These are phyloP conservation scores for Scedosporium aurantiacum DNA, from an alignment of 2,329 filamentous ascomycete species.

Conservation along the genomic window DNA sequence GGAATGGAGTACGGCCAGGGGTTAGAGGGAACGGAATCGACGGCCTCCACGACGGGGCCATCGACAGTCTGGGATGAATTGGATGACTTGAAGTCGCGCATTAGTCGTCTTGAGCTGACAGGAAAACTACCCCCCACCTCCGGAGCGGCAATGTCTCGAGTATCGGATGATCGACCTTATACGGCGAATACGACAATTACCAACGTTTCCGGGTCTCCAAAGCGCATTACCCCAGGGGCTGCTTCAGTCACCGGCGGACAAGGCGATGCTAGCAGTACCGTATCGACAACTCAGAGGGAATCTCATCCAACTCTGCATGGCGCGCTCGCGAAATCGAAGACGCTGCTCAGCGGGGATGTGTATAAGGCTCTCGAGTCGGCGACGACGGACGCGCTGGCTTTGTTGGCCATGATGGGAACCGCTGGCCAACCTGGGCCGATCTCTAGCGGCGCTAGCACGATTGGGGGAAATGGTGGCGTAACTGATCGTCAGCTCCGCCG, in stretches of 20 bases:
- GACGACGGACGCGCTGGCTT: constrained; percentile 66
- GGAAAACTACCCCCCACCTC: constrained; percentile 79
- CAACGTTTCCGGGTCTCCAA: constrained; percentile 78
- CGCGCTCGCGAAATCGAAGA: constrained; percentile 68
- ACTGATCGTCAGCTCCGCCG: constrained; percentile 78
- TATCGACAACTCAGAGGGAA: constrained; percentile 35
- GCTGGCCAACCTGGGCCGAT: constrained; percentile 58
- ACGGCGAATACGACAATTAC: constrained; percentile 89
- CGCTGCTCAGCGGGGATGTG: constrained; percentile 56
- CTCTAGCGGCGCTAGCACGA: constrained; percentile 53
- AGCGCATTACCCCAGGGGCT: constrained; percentile 33
- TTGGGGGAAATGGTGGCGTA: constrained; percentile 41
- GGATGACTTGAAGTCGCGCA: constrained; percentile 87
- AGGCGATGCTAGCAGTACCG: constrained; percentile 30
- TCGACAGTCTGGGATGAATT: constrained; percentile 97
- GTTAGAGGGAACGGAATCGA: constrained; percentile 70
- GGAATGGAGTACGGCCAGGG: constrained; percentile 24
- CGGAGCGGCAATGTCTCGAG: constrained; percentile 63
- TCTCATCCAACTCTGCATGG: constrained; percentile 69
- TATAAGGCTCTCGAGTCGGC: constrained; percentile 72
- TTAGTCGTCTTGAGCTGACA: constrained; percentile 79
- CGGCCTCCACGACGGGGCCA: constrained; percentile 74
- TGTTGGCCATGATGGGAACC: constrained; percentile 68
- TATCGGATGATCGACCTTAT: constrained; percentile 69
- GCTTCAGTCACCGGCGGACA: constrained; percentile 37